Evolutionary conservation across 768 basidiomycete genomes (phyloP), one percentile per base, ranked within the genome.

Genomic region (Lenzites betulinus): DNA sequence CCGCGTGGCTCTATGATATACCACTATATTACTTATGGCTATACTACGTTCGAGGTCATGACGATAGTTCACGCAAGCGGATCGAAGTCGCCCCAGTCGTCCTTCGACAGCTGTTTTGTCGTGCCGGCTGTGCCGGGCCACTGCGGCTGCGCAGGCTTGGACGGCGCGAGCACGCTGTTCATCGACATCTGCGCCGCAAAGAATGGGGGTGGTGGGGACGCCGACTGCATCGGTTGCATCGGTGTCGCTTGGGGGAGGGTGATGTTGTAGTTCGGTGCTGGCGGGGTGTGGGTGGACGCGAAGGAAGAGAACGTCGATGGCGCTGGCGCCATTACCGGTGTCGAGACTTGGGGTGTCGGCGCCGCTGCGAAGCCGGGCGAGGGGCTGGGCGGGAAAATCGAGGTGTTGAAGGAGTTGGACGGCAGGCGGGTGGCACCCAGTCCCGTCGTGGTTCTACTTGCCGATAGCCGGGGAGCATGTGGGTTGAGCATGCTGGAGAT

Each of bases 51-150:
- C n/a, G 30, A 33, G 4, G 6, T 36, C 50, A 22, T 38, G 30
- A 52, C 38, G 8, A 56, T 54, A 51, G 41, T 30, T 63, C 73
- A 89, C 51, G 82, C 79, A 46, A 91, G 75, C 13, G 92, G 92
- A 76, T 93, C 92, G 69, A 93, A 93, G 70, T 90, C 92, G 23
- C 84, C 84, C 88, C 89, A 92, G 60, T 86, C 86, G 64, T 86
- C 81, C 66, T 87, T 88, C 33, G 84, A 80, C 15, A 80, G 65
- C 48, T 78, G 80, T 63, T 84, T 85, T 16, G 78, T 71, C 7
- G 77, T 65, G 9, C 51, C 47, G 12, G 64, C 30, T 20, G 69
- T 63, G 68, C 63, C 71, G 41, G 71, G 54, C 61, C 83, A 81
- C 12, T 80, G 74, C 12, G 82, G 77, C 61, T 84, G 83, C 28